Evolutionary conservation across 176 grass and related monocot genomes (phyloP).

Genomic region (Eremochloa ophiuroides): DNA sequence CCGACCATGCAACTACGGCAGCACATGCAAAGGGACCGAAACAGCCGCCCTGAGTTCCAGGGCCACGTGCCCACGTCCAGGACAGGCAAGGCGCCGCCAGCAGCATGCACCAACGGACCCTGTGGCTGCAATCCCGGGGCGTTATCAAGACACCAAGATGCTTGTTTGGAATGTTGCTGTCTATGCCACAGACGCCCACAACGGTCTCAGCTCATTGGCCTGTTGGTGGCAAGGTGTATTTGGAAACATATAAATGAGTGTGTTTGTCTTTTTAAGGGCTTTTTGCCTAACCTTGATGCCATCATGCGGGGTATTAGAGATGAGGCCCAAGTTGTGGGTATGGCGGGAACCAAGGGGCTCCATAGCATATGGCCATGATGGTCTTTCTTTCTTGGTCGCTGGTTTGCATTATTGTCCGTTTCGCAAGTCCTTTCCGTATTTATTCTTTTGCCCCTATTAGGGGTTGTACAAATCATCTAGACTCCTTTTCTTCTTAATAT

Average conservation of each 20-base stretch:
- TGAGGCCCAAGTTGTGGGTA: not conserved
- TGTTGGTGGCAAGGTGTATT: not conserved
- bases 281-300: not conserved
- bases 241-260: not conserved
- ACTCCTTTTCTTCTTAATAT: not conserved
- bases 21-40: not conserved
- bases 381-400: not conserved
- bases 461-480: not conserved
- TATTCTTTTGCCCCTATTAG: not conserved
- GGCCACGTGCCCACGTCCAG: not conserved
- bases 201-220: not conserved
- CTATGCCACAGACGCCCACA: not conserved
- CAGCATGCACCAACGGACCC: not conserved
- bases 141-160: not conserved
- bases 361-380: not conserved
- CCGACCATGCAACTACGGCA: not conserved
- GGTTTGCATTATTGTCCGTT: not conserved
- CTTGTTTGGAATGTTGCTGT: not conserved
- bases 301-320: not conserved
- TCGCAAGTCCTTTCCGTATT: not conserved
- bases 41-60: not conserved
- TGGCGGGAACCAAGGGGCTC: not conserved
- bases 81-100: not conserved
- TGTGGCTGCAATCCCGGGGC: not conserved
- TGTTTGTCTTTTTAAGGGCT: not conserved